Conservation (phyloP, 2,329 filamentous ascomycete genomes). For the Dothistroma pini region DNA sequence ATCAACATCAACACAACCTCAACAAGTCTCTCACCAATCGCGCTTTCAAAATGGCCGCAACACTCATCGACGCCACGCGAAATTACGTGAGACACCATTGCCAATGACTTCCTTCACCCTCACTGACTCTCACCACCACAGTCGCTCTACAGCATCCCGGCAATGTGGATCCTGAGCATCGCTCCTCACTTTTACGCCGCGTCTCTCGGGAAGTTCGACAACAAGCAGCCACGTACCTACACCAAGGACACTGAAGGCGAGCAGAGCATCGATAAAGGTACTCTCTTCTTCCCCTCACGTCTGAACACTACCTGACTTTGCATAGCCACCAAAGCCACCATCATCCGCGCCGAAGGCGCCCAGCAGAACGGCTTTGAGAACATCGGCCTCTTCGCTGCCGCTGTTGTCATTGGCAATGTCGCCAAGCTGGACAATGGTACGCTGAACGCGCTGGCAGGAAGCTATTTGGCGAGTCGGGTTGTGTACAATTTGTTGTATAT, state of each 20-base stretch:
- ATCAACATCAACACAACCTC: not conserved
- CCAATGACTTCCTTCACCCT: not conserved
- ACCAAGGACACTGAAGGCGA: conserved; percentile 10
- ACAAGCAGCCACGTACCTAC: conserved; percentile 16
- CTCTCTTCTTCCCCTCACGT: not conserved
- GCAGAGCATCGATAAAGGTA: conserved; percentile 21
- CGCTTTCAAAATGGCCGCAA: not conserved
- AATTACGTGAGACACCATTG: not conserved
- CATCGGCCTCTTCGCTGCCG: conserved; percentile 39
- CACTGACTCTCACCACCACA: not conserved
- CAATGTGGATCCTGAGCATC: conserved; percentile 34
- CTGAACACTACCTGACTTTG: not conserved
- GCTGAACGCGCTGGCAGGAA: conserved; percentile 28
- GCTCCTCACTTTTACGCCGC: conserved; percentile 37
- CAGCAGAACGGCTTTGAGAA: conserved; percentile 41
- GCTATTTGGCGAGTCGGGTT: conserved; percentile 29
- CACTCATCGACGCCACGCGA: conserved; percentile 1
- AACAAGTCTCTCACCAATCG: not conserved
- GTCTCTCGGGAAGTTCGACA: conserved; percentile 15
- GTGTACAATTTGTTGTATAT: conserved; percentile 33
- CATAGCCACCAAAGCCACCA: conserved; percentile 33
- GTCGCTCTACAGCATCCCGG: conserved; percentile 31
- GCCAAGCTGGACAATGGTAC: conserved; percentile 32
- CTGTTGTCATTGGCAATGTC: conserved; percentile 39
- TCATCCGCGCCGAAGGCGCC: conserved; percentile 39